These are phyloP conservation scores for Keithomyces neogunnii DNA, from an alignment of 2,329 filamentous ascomycete species.

Conservation along the genomic window DNA sequence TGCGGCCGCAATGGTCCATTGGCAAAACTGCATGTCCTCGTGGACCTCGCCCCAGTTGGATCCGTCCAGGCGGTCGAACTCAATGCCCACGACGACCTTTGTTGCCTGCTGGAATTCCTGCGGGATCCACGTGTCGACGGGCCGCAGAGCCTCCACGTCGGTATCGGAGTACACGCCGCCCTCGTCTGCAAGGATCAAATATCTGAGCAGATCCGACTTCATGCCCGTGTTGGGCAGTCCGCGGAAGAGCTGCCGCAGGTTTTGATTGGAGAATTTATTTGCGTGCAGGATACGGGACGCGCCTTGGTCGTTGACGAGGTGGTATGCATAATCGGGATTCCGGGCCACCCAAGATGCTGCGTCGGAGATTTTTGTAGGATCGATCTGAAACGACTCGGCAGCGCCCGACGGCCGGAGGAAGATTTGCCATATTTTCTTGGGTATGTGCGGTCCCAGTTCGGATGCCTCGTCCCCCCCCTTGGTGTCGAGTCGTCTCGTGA, in stretches of 20 bases:
- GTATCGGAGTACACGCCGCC: slow-evolving; percentile 46
- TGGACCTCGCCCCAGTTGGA: neutral
- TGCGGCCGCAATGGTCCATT: slow-evolving; percentile 24
- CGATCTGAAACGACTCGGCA: neutral
- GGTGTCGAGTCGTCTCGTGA: too few relatives aligned
- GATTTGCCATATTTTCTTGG: slow-evolving; percentile 3
- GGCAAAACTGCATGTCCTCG: slow-evolving; percentile 18
- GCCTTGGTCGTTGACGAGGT: neutral
- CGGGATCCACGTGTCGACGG: slow-evolving; percentile 28
- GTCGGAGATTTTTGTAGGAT: neutral
- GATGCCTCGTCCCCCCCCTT: too few relatives aligned
- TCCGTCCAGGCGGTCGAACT: slow-evolving; percentile 16
- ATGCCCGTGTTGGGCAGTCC: slow-evolving; percentile 17
- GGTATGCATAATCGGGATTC: slow-evolving; percentile 3
- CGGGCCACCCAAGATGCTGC: slow-evolving; percentile 1
- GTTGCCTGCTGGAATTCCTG: slow-evolving; percentile 7
- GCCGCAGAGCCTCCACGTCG: slow-evolving; percentile 46
- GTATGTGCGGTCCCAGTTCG: too few relatives aligned
- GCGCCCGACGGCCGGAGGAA: neutral
- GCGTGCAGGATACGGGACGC: neutral
- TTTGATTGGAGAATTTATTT: slow-evolving; percentile 1
- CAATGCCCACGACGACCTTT: slow-evolving; percentile 18
- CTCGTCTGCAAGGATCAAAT: slow-evolving; percentile 15
- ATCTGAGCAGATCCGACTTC: slow-evolving; percentile 19
- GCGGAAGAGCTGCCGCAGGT: slow-evolving; percentile 11